Evolutionary conservation across 1,284 basidiomycete species (phyloP), one percentile per base, ranked within the genome.

Genomic region (Malassezia japonica): DNA sequence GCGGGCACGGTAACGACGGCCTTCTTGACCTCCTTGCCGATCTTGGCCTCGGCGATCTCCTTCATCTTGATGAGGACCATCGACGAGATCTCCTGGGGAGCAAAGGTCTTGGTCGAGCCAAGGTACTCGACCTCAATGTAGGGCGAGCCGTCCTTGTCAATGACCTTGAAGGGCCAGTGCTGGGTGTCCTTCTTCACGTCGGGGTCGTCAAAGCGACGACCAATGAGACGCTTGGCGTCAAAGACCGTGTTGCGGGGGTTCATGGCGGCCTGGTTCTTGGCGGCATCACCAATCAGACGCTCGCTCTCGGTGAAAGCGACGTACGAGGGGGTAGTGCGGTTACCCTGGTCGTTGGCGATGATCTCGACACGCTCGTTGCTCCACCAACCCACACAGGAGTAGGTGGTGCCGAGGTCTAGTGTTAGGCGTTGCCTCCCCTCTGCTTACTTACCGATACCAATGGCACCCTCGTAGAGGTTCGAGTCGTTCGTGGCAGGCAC

Each of bases 51-150:
- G 48, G 80, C 79, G 67, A 78, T 80, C 75, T 81, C 92, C 82
- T 92, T 96, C 88, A 98, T 95, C 80, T 96, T 98, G 69, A 80
- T 81, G 67, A 98, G 83, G 66, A 98, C 91, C 92, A 98, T 96
- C 62, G 92, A 84, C 16, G 92, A 96, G 75, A 98, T 92, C 74
- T 81, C 79, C 74, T 80, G 78, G 53, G 80, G 80, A 48, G 78
- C 77, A 75, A 81, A 82, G 56, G 76, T 75, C 78, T 81, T 81
- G 62, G 72, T 76, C 76, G 81, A 79, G 59, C 75, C 75, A 60
- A 79, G 77, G 77, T 81, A 81, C 60, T 79, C 76, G 64, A 81
- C 80, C 56, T 67, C 56, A 64, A 80, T 77, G 75, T 77, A 77
- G 54, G 79, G 79, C 48, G 77, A 77, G 59, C 79, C 79, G 60